Base-by-base conservation (phyloP, 768 basidiomycete genomes). In the Gymnopilus junonius region DNA sequence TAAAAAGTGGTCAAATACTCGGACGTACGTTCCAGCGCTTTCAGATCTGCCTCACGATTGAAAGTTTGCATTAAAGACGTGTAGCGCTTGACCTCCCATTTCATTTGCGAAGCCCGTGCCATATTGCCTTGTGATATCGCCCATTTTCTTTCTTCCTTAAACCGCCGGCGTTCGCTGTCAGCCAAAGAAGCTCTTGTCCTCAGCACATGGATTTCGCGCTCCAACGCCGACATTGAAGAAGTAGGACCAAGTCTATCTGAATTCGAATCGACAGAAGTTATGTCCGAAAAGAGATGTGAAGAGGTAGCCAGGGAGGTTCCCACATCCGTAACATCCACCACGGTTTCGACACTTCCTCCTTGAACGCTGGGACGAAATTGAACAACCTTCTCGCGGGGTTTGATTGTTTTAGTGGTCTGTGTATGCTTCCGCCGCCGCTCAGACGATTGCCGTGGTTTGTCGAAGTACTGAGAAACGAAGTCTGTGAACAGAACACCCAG, bases 131-230 rank as follows among this genome's bases (percentile, higher is more conserved):
- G 87, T 20, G 90, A 90, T 39, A 89, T 72, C 0, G 93, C 93
- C 93, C 93, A 95, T 73, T 93, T 92, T 66, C 87, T 83, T 75
- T 95, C 93, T 75, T 95, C 93, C 78, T 88, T 91, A 78, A 87
- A 91, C 58, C 92, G 83, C 40, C 93, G 83, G 20, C 91, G 85
- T 75, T 95, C 92, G 63, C 87, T 92, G 67, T 93, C 93, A 25
- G 93, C 93, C 61, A 93, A 75, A 20, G 91, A 88, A 8, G 93
- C 93, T 27, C 91, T 85, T 50, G 91, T 87, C 51, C 92, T 84
- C 21, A 95, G 82, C 14, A 85, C 80, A 32, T 89, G 88, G n/a
- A 93, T 83, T 69, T 93, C 90, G 31, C 90, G 85, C 69, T 93
- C 90, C 34, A 86, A 75, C 7, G 88, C 87, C 21, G 86, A 83